Base-by-base conservation (phyloP, 306 rosid genomes). In the Dryas drummondii region DNA sequence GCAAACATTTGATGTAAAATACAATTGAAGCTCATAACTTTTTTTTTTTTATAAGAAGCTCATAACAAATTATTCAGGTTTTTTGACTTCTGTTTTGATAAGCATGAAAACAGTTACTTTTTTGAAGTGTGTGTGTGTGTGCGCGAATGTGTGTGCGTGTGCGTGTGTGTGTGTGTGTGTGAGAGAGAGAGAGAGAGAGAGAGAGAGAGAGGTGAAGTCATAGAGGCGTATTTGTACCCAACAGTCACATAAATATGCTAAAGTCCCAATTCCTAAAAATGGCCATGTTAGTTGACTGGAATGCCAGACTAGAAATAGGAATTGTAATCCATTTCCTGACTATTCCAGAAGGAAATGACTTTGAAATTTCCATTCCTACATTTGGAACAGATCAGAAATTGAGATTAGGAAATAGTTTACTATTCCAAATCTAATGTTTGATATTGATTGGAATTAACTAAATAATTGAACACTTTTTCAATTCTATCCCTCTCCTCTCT, bases 111-210 rank as follows among this genome's bases (percentile, higher is more conserved):
- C 26, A 5, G 7, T 40, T 6, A 41, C 67, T 62, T 40, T 17
- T 32, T 14, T 4, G 13, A 62, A 55, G 15, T 52, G 66, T 32
- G 66, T 1, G 19, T 60, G 66, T 5, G 45, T 22, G 37, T 2
- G 1, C 0, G 42, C 2, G n/a, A n/a, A 46, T 0, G 37, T 0
- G 15, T 1, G 5, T 2, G 0, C 0, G n/a, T 1, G 5, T 2
- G 0, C 0, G n/a, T 4, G 5, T 1, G 0, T 51, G 56, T 51
- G n/a, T 4, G 6, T 14, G 2, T 51, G 17, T 14, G 56, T 4
- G 56, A 22, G 22, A 22, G 22, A 22, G 22, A 22, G 22, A 19
- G 0, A 19, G 22, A 19, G 22, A 22, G 22, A 7, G 5, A n/a
- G 4, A 55, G 9, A 4, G 19, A 62, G 46, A 62, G 11, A 14